A percentile compares a stretch with the other conserved stretches of the same genome.
These are phyloP conservation scores for Echeveria elegans DNA, from an alignment of 164 flowering plant species.

Conservation along the genomic window DNA sequence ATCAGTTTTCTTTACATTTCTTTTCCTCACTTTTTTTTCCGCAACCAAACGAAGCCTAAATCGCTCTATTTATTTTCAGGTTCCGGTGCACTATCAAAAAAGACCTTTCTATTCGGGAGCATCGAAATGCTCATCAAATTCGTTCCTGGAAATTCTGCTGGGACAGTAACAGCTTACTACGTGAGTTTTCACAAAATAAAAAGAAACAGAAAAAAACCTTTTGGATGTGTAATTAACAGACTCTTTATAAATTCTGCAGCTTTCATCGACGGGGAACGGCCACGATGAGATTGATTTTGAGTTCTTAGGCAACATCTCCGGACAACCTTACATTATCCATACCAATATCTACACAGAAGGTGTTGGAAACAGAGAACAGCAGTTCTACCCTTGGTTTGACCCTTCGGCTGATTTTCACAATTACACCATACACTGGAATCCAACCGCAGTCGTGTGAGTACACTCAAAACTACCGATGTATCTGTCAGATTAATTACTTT, in stretches of 20 bases:
- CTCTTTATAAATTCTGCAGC: conserved; percentile 17
- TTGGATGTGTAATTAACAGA: not conserved
- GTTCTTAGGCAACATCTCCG: conserved; percentile 68
- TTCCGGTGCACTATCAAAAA: not conserved
- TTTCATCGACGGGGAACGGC: conserved; percentile 41
- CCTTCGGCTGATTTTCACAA: conserved; percentile 68
- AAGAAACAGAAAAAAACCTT: not conserved
- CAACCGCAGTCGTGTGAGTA: conserved; percentile 55
- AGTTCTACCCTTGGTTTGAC: conserved; percentile 67
- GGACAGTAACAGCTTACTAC: not conserved
- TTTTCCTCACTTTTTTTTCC: no score
- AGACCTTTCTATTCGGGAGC: not conserved
- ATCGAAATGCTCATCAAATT: conserved; percentile 1
- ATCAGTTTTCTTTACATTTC: no score
- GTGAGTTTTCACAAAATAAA: not conserved
- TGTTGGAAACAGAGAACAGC: no score
- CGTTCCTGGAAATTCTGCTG: conserved; percentile 2
- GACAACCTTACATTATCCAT: conserved; percentile 65
- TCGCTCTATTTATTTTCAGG: no score
- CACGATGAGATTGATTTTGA: conserved; percentile 80
- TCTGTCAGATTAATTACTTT: not conserved
- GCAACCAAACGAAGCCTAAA: no score
- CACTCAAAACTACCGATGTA: not conserved
- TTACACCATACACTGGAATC: conserved; percentile 86
- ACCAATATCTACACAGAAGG: no score